These are phyloP conservation scores for Talaromyces sp. DNA, from an alignment of 2,329 filamentous ascomycete genomes.

Conservation along the genomic window DNA sequence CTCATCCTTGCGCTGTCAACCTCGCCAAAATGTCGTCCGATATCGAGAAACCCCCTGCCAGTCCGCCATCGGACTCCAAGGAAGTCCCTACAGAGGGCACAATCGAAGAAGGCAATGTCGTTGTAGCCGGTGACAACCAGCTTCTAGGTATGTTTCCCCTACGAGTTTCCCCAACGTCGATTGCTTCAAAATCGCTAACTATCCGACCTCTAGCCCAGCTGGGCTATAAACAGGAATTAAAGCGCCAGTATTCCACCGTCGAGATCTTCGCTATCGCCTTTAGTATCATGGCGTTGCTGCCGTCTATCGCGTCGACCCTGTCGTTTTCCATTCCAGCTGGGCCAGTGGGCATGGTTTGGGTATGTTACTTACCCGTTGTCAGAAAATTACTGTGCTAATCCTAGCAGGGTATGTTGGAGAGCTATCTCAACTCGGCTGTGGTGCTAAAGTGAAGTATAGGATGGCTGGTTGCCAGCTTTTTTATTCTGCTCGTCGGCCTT, in stretches of 20 bases:
- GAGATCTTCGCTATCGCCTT: constrained; percentile 58
- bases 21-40: neutral
- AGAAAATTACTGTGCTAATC: neutral
- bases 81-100: neutral
- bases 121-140: constrained; percentile 4
- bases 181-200: neutral
- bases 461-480: constrained; percentile 54
- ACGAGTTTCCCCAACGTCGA: neutral
- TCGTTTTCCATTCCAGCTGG: constrained; percentile 56
- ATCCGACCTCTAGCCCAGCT: constrained; percentile 14
- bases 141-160: constrained; percentile 3
- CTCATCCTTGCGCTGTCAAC: neutral
- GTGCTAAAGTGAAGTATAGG: constrained; percentile 22
- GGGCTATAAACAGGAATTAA: constrained; percentile 56
- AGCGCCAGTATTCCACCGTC: constrained; percentile 57
- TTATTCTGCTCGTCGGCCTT: constrained; percentile 56
- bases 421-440: neutral
- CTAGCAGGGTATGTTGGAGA: constrained; percentile 7
- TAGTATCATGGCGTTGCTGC: constrained; percentile 57
- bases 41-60: constrained; percentile 2
- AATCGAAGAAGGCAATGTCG: constrained; percentile 4
- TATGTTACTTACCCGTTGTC: constrained; percentile 17
- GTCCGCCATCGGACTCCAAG: neutral
- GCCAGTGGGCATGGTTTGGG: constrained; percentile 58
- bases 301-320: constrained; percentile 56